Evolutionary conservation across 2,329 filamentous ascomycete genomes (phyloP), one percentile per base, ranked within the genome.

Genomic region (Penicillium freii): DNA sequence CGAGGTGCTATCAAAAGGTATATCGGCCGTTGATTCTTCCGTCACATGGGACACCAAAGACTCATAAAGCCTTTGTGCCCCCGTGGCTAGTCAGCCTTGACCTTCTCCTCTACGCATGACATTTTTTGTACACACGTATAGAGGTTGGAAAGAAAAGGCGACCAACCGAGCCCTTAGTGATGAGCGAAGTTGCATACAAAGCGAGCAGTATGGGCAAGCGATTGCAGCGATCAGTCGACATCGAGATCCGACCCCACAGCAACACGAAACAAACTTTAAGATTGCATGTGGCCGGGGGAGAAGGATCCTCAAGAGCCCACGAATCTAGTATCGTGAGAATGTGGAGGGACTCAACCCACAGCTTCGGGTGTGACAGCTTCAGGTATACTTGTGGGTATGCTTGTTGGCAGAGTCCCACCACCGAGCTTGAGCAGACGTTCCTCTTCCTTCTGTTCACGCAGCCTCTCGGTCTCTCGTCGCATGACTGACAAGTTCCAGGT

Each of bases 401-500:
- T 59, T 45, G 64, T 58, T 10, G 69, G 68, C 21, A 70, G 29
- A 17, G 60, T 52, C 19, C 54, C 58, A 11, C 75, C 75, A 29
- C 71, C 56, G 21, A 76, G 58, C 58, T 69, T 73, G 38, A 72
- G 74, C 55, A 87, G 66, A 29, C 84, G 73, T 66, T 96, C 91
- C 65, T 91, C 88, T 75, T 97, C 93, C 74, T 89, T 92, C 79
- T 81, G 82, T 62, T 86, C 81, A 49, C 87, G 82, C 31, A 93
- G 71, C 3, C 83, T 85, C 72, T 96, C 91, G 0, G 94, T 99
- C 80, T 97, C 92, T 68, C 82, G 81, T 58, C 94, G 84, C 72
- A 97, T 77, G 59, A 87, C 91, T 67, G 91, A 87, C 67, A 97
- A 76, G 70, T 96, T 96, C 86, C 87, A 97, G 6, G 78, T 76